Conservation (phyloP, 192 early-diverging fungal species). For the Coemansia guatemalensis region DNA sequence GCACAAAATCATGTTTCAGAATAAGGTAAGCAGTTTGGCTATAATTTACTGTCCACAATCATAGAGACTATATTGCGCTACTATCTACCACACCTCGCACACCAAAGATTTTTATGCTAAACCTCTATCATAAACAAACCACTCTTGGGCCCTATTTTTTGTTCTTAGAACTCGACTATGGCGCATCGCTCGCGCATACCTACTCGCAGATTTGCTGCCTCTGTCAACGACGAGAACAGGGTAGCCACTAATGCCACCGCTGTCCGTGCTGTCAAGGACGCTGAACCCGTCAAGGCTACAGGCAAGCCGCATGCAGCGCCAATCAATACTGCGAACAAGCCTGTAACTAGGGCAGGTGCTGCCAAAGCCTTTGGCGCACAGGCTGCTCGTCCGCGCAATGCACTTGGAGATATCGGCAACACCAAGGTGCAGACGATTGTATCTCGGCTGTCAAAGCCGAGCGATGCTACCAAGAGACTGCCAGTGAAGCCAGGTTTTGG, state of each 20-base stretch:
- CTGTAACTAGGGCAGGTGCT: not conserved
- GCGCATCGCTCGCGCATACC: slow-evolving; percentile 47
- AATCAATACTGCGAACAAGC: slow-evolving; percentile 1
- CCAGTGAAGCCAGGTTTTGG: slow-evolving; percentile 9
- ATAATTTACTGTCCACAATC: not conserved
- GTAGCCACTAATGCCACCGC: slow-evolving; percentile 12
- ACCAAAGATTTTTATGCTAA: slow-evolving; percentile 1
- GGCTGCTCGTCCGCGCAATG: slow-evolving; percentile 20
- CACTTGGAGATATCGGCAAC: slow-evolving; percentile 32
- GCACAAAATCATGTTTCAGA: slow-evolving; percentile 40
- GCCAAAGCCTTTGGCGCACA: slow-evolving; percentile 28
- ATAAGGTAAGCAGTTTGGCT: slow-evolving; percentile 29
- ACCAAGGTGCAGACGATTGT: slow-evolving; percentile 10
- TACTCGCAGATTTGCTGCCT: slow-evolving; percentile 21
- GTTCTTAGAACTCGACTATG: slow-evolving; percentile 35
- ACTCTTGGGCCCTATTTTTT: not conserved
- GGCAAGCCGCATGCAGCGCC: slow-evolving; percentile 15
- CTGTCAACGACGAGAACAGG: slow-evolving; percentile 45
- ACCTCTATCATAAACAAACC: slow-evolving; percentile 9
- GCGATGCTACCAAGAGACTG: slow-evolving; percentile 11
- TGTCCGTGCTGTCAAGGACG: slow-evolving; percentile 5
- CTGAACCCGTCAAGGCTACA: slow-evolving; percentile 16
- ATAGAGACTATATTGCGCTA: not conserved
- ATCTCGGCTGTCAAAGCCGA: slow-evolving; percentile 31
- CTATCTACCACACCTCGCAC: not conserved